Evolutionary conservation across 169 alveolate genomes (phyloP).

Genomic region (Pseudocohnilembus persalinus): DNA sequence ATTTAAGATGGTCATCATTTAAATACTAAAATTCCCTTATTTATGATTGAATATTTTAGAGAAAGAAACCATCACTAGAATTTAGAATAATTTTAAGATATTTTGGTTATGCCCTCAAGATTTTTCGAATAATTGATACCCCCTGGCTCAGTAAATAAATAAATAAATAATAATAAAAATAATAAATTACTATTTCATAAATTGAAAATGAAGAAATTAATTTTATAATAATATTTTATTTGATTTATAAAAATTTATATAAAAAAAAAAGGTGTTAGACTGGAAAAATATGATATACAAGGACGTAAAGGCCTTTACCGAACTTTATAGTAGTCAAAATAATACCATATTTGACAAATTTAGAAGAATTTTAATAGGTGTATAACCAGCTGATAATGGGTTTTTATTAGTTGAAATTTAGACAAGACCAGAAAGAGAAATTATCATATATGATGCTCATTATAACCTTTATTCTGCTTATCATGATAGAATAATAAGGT

Average conservation of each 20-base stretch:
- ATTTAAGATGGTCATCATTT: not conserved
- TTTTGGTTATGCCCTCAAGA: not conserved
- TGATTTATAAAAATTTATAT: no score
- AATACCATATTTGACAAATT: constrained; percentile 22
- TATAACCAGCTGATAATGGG: not conserved
- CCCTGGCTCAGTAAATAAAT: not conserved
- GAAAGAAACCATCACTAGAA: not conserved
- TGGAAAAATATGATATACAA: not conserved
- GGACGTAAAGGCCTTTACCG: constrained; percentile 1
- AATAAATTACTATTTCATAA: constrained; percentile 19
- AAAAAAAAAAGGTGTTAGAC: not conserved
- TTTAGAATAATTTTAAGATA: not conserved
- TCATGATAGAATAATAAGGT: constrained; percentile 10
- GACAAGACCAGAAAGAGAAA: constrained; percentile 21
- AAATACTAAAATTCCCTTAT: not conserved
- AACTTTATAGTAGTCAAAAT: not conserved
- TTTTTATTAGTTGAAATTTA: constrained; percentile 16
- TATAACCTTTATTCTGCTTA: not conserved
- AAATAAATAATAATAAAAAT: not conserved
- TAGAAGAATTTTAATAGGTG: constrained; percentile 13
- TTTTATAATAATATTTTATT: no score
- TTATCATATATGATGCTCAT: constrained; percentile 17
- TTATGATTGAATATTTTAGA: not conserved
- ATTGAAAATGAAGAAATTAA: no score
- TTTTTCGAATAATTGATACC: constrained; percentile 6